These are phyloP conservation scores for Croton laevigatus DNA, from an alignment of 441 rosid genomes.

Conservation along the genomic window DNA sequence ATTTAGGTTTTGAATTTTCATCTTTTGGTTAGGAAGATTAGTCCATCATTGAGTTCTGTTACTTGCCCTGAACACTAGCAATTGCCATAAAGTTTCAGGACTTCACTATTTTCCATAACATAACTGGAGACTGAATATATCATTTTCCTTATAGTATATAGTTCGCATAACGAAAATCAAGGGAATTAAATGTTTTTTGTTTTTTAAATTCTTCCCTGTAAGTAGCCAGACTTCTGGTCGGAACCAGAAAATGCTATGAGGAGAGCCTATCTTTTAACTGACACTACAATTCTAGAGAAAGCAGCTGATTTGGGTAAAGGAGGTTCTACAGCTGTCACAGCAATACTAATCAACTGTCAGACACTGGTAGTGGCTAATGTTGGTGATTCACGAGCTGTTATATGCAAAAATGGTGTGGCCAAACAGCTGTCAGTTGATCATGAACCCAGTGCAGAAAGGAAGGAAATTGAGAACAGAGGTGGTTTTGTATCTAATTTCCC, in stretches of 20 bases:
- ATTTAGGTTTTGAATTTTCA: background rate
- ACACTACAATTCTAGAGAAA: slow-evolving; percentile 56
- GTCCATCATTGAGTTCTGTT: background rate
- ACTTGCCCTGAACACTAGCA: background rate
- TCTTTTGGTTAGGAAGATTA: background rate
- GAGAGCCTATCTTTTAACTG: slow-evolving; percentile 68
- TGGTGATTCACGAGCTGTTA: slow-evolving; percentile 90
- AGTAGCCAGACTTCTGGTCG: slow-evolving; percentile 70
- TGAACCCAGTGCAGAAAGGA: slow-evolving; percentile 68
- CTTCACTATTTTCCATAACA: background rate
- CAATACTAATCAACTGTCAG: slow-evolving; percentile 64
- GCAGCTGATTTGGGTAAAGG: slow-evolving; percentile 73
- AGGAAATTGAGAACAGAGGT: slow-evolving; percentile 70
- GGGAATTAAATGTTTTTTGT: background rate
- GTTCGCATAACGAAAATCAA: background rate
- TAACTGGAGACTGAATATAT: background rate
- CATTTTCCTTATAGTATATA: background rate
- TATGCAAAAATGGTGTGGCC: slow-evolving; percentile 62
- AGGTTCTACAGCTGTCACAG: slow-evolving; percentile 95
- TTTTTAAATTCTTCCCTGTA: slow-evolving; percentile 5
- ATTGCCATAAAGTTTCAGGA: background rate
- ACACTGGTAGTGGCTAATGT: slow-evolving; percentile 81
- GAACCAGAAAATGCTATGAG: slow-evolving; percentile 67
- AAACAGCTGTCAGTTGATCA: slow-evolving; percentile 84
- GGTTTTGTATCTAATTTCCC: slow-evolving; percentile 87